phyloP scores from a whole-genome alignment of 2,329 filamentous ascomycete genomes.

The Cercospora beticola region DNA sequence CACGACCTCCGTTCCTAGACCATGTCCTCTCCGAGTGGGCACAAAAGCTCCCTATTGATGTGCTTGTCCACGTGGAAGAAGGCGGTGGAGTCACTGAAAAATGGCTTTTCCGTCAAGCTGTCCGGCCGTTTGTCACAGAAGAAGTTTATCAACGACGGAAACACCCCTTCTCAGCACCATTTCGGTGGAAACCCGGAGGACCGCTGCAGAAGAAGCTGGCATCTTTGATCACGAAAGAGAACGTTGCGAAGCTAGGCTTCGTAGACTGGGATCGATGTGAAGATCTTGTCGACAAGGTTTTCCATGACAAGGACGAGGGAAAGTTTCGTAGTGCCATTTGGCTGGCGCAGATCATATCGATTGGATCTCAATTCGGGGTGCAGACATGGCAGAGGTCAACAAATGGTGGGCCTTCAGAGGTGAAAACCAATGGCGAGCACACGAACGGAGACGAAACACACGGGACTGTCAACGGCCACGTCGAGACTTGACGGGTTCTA shows the following conservation, averaged over 20 bases:
- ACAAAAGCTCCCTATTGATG: conserved; percentile 38
- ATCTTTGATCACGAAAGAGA: background rate
- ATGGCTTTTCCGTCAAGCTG: conserved; percentile 30
- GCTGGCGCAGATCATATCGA: background rate
- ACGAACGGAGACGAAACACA: background rate
- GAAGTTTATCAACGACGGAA: conserved; percentile 30
- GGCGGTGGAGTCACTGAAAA: conserved; percentile 49
- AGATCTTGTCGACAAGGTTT: background rate
- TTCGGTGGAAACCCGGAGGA: background rate
- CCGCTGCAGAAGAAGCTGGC: background rate
- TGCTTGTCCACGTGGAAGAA: conserved; percentile 10
- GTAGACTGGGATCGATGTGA: background rate
- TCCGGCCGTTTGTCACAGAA: conserved; percentile 27
- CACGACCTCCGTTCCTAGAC: conserved; percentile 44
- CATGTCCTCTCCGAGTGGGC: conserved; percentile 42
- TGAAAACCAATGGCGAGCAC: background rate
- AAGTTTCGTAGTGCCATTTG: background rate
- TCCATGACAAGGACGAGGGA: background rate
- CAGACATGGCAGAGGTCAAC: background rate
- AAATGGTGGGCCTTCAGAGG: background rate
- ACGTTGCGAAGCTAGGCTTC: background rate
- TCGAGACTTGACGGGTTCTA: background rate
- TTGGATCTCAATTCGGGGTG: background rate
- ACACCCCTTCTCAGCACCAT: conserved; percentile 27
- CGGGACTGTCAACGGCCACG: background rate